These are phyloP conservation scores for Domatiomyces globalis DNA, from an alignment of 2,329 filamentous ascomycete genomes.

Conservation along the genomic window DNA sequence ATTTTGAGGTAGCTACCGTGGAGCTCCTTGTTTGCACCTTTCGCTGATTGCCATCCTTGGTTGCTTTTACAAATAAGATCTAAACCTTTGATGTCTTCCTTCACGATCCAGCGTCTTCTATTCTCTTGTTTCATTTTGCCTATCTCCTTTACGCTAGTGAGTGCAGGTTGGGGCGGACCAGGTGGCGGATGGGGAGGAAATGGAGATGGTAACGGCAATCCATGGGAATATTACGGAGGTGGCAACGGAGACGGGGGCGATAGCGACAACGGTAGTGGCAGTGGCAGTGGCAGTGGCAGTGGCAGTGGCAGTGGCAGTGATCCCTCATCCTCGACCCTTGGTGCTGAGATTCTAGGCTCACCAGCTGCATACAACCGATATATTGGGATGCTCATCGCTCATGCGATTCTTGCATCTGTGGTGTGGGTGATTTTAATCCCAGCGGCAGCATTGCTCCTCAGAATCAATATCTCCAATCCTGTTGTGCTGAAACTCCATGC, in stretches of 20 bases:
- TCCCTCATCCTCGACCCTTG: not conserved
- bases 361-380: conserved; percentile 6
- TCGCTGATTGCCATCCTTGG: too few species aligned
- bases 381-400: conserved; percentile 14
- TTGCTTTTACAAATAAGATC: too few species aligned
- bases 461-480: conserved; percentile 14
- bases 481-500: conserved; percentile 18
- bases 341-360: not conserved
- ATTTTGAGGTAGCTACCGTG: too few species aligned
- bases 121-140: too few species aligned
- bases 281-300: conserved; percentile 3
- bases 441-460: conserved; percentile 17
- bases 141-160: too few species aligned
- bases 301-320: conserved; percentile 2
- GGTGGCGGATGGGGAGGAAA: conserved; percentile 3
- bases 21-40: too few species aligned
- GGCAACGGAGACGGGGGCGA: conserved; percentile 1
- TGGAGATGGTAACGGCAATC: not conserved
- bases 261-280: not conserved
- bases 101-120: too few species aligned
- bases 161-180: not conserved
- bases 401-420: conserved; percentile 19
- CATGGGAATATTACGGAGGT: too few species aligned
- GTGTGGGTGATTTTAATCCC: conserved; percentile 21
- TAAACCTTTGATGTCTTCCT: too few species aligned